These are phyloP conservation scores for Carex myosuroides DNA, from an alignment of 176 grass and related monocot species.

Conservation along the genomic window DNA sequence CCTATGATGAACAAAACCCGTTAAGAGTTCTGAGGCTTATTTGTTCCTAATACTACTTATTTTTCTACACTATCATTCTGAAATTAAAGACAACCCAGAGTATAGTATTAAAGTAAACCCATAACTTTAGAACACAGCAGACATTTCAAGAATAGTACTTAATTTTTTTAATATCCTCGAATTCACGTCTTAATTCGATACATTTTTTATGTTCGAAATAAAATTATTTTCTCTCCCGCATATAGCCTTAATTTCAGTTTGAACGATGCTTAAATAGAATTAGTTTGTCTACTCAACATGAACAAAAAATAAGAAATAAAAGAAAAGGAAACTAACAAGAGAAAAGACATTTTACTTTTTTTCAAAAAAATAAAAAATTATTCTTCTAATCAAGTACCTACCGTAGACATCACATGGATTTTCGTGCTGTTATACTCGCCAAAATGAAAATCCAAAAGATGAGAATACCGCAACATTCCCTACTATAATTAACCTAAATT, in stretches of 20 bases:
- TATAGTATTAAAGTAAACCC: too few relatives aligned
- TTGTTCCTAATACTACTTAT: too few relatives aligned
- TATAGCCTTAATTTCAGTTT: background rate
- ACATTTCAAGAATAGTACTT: too few relatives aligned
- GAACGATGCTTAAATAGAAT: background rate
- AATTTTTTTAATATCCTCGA: too few relatives aligned
- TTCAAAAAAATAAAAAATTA: background rate
- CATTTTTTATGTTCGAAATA: background rate
- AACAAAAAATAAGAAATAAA: background rate
- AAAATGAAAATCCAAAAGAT: slow-evolving; percentile 1
- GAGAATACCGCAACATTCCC: background rate
- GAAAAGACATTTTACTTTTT: background rate
- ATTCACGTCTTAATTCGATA: background rate
- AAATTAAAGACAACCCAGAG: too few relatives aligned
- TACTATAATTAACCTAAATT: slow-evolving; percentile 5
- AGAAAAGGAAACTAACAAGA: background rate
- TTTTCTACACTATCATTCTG: too few relatives aligned
- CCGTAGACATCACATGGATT: background rate
- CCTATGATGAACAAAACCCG: too few relatives aligned
- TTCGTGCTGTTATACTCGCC: background rate
- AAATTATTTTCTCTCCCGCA: background rate
- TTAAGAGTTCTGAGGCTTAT: too few relatives aligned
- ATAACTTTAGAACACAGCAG: too few relatives aligned
- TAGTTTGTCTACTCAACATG: background rate
- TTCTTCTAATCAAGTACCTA: background rate